Evolutionary conservation across 2,329 filamentous ascomycete species (phyloP).

Genomic region (Ophiostoma pallidulum): DNA sequence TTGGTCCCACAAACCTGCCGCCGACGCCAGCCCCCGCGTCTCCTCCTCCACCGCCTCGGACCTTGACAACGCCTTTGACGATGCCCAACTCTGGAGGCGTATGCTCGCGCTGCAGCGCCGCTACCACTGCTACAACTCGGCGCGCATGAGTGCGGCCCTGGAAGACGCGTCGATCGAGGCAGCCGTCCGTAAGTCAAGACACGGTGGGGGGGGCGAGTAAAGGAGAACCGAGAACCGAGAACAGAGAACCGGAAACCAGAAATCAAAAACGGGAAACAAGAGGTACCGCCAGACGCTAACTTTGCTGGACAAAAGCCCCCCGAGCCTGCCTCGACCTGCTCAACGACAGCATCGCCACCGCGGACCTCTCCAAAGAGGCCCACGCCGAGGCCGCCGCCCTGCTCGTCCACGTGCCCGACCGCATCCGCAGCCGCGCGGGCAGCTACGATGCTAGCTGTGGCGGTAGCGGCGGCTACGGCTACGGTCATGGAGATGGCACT

Average conservation of each 20-base stretch:
- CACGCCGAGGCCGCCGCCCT: conserved; percentile 19
- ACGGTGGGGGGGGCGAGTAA: too few species aligned
- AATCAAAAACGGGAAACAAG: too few species aligned
- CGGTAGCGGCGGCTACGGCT: too few species aligned
- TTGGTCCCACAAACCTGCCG: not conserved
- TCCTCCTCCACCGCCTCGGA: too few species aligned
- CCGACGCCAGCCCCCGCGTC: conserved; percentile 8
- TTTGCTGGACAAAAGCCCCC: conserved; percentile 16
- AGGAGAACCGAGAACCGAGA: too few species aligned
- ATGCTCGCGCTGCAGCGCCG: conserved; percentile 33
- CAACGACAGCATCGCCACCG: conserved; percentile 22
- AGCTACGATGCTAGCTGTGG: not conserved
- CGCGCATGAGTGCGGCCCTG: conserved; percentile 33
- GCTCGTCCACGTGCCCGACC: conserved; percentile 5
- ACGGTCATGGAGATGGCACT: too few species aligned
- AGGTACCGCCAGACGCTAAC: not conserved
- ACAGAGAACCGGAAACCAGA: too few species aligned
- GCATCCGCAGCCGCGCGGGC: not conserved
- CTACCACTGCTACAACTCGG: conserved; percentile 36
- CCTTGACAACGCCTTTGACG: conserved; percentile 23
- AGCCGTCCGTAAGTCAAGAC: conserved; percentile 29
- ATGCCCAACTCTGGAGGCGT: conserved; percentile 30
- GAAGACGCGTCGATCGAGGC: conserved; percentile 26
- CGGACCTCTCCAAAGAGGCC: conserved; percentile 19
- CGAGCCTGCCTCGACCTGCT: conserved; percentile 24